Evolutionary conservation across 108 stramenopile genomes (phyloP).

Genomic region (Aurantiochytrium sp.): DNA sequence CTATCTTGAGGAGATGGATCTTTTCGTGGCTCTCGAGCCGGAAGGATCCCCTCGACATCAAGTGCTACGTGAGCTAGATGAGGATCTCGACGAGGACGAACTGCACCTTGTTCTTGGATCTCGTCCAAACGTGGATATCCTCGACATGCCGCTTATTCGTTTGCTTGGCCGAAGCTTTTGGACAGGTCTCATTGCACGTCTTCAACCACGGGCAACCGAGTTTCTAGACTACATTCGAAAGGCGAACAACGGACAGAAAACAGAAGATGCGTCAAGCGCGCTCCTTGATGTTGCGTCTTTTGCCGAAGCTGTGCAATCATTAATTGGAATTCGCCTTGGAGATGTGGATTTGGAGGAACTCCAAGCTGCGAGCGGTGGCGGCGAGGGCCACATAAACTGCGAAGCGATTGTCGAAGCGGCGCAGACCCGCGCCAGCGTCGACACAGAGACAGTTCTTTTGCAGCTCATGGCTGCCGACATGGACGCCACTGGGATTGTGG

Average conservation of each 20-base stretch:
- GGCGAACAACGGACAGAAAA: too few species aligned
- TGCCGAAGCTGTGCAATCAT: background rate
- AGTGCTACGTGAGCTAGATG: background rate
- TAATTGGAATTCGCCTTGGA: background rate
- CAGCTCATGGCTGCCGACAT: background rate
- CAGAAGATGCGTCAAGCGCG: too few species aligned
- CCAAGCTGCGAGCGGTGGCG: background rate
- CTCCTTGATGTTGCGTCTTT: too few species aligned
- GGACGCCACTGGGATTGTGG: background rate
- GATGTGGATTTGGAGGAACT: background rate
- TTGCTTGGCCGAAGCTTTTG: too few species aligned
- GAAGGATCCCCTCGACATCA: background rate
- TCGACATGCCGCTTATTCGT: too few species aligned
- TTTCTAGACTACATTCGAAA: too few species aligned
- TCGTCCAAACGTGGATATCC: too few species aligned
- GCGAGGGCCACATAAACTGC: background rate
- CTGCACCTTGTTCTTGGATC: background rate
- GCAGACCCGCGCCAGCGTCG: background rate
- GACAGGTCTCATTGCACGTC: too few species aligned
- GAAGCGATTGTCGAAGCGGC: background rate
- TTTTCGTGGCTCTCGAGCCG: background rate
- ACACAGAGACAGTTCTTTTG: background rate
- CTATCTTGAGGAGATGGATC: background rate
- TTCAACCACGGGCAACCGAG: too few species aligned
- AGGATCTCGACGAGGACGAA: background rate